These are phyloP conservation scores for Endotrypanum monterogeii DNA, from an alignment of 208 protist genomes.

Conservation along the genomic window DNA sequence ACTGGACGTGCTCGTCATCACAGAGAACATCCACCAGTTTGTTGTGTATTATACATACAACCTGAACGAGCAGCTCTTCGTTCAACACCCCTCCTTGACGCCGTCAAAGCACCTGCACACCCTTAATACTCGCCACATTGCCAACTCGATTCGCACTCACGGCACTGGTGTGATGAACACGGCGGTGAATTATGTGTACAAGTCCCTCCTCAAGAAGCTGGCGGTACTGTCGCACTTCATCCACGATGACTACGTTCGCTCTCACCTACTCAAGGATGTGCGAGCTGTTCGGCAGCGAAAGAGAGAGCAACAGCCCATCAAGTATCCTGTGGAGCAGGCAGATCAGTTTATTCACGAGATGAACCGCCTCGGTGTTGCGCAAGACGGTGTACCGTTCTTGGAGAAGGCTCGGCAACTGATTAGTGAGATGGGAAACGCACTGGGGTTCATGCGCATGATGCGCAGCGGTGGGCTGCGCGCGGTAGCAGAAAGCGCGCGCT, in stretches of 20 bases:
- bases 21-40: conserved; percentile 98
- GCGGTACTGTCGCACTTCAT: conserved; percentile 96
- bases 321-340: conserved; percentile 91
- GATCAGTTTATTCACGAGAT: conserved; percentile 94
- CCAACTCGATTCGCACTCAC: conserved; percentile 97
- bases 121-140: conserved; percentile 96
- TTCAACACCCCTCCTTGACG: conserved; percentile 81
- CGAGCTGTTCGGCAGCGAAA: conserved; percentile 70
- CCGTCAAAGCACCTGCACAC: conserved; percentile 94
- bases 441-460: conserved; percentile 98
- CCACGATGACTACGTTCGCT: conserved; percentile 97
- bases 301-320: conserved; percentile 47
- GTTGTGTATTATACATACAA: conserved; percentile 97
- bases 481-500: conserved; percentile 88
- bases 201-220: conserved; percentile 95
- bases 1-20: conserved; percentile 97
- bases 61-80: conserved; percentile 97
- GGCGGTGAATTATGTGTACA: conserved; percentile 97
- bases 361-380: conserved; percentile 82
- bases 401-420: conserved; percentile 95
- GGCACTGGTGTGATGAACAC: conserved; percentile 99
- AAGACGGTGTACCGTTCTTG: conserved; percentile 88
- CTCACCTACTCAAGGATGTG: conserved; percentile 69
- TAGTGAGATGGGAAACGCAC: conserved; percentile 97
- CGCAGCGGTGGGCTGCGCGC: conserved; percentile 88